A percentile compares a stretch with the other conserved stretches of the same genome.
Evolutionary conservation across 2,329 filamentous ascomycete genomes (phyloP).

Genomic region (Diatrype stigma): DNA sequence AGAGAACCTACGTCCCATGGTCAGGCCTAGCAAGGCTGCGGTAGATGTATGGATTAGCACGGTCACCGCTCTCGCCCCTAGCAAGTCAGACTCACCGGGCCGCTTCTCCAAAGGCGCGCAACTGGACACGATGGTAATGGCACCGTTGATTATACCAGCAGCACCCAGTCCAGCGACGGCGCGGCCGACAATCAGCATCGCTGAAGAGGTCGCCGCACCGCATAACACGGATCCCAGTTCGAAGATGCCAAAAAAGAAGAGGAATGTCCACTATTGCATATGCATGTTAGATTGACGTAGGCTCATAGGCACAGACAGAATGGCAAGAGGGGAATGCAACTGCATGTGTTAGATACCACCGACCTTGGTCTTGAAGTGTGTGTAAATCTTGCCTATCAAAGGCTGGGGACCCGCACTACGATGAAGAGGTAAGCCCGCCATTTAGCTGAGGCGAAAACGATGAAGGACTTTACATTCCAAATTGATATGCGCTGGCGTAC

Average conservation of each 20-base stretch:
- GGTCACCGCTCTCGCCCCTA: background rate
- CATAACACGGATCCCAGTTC: too few relatives aligned
- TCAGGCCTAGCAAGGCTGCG: slow-evolving; percentile 1
- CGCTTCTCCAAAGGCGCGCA: slow-evolving; percentile 6
- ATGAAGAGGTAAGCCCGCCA: slow-evolving; percentile 22
- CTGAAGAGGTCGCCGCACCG: too few relatives aligned
- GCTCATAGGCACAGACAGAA: too few relatives aligned
- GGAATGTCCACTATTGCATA: too few relatives aligned
- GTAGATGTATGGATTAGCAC: background rate
- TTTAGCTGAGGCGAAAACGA: background rate
- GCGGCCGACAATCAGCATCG: too few relatives aligned
- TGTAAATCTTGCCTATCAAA: slow-evolving; percentile 34
- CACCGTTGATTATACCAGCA: too few relatives aligned
- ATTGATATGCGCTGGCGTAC: slow-evolving; percentile 38
- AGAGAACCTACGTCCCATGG: background rate
- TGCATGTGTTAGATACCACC: background rate
- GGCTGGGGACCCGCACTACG: slow-evolving; percentile 34
- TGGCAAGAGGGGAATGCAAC: too few relatives aligned
- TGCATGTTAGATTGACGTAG: too few relatives aligned
- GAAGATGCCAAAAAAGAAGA: too few relatives aligned
- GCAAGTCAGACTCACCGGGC: slow-evolving; percentile 1
- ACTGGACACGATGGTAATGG: slow-evolving; percentile 1
- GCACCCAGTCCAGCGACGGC: too few relatives aligned
- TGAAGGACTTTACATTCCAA: slow-evolving; percentile 6
- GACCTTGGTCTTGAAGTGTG: slow-evolving; percentile 31